Evolutionary conservation across 176 grass and related monocot species (phyloP).

Genomic region (Leersia perrieri): DNA sequence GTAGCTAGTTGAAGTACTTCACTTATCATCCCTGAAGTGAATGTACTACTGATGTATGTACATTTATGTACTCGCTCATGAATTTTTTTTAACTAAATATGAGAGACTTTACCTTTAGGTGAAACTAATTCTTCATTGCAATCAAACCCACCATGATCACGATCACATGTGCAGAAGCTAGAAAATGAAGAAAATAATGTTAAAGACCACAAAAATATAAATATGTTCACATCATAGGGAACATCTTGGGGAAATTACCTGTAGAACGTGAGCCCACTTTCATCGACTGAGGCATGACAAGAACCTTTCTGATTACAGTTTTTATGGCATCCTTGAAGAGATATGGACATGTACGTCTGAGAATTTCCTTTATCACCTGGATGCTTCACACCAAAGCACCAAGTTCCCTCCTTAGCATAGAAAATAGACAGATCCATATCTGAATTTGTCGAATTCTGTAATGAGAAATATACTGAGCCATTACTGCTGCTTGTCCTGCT

Average conservation of each 20-base stretch:
- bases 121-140: constrained; percentile 87
- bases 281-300: constrained; percentile 76
- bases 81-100: constrained; percentile 23
- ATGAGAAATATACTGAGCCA: constrained; percentile 54
- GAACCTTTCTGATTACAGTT: constrained; percentile 77
- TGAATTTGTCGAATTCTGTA: constrained; percentile 57
- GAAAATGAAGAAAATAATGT: constrained; percentile 28
- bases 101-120: constrained; percentile 58
- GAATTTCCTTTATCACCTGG: constrained; percentile 48
- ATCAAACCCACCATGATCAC: constrained; percentile 98
- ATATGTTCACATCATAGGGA: constrained; percentile 5
- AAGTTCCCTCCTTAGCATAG: constrained; percentile 92
- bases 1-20: constrained; percentile 1
- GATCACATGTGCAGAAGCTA: constrained; percentile 89
- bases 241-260: constrained; percentile 51
- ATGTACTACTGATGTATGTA: not conserved
- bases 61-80: not conserved
- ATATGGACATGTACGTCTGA: constrained; percentile 68
- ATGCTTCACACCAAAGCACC: constrained; percentile 87
- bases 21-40: not conserved
- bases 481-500: constrained; percentile 60
- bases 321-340: constrained; percentile 79
- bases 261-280: constrained; percentile 91
- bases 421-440: constrained; percentile 86
- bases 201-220: not conserved